phyloP scores from a whole-genome alignment of 495 filamentous ascomycete genomes.

The Pseudevernia furfuracea region DNA sequence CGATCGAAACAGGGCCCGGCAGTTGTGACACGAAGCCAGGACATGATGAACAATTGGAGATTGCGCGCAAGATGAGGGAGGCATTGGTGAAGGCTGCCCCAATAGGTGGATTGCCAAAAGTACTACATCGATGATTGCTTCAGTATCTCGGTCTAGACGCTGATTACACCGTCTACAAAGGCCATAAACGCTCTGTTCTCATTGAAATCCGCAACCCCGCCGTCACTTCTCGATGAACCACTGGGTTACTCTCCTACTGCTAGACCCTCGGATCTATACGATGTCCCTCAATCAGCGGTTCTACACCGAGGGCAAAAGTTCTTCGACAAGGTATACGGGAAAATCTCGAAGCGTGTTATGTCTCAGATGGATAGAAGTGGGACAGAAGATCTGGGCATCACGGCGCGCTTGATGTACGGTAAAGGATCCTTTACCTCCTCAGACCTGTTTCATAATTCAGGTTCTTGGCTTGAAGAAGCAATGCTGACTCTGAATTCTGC shows the following conservation, averaged over 20 bases:
- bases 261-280: slow-evolving; percentile 33
- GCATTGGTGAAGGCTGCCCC: slow-evolving; percentile 45
- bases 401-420: slow-evolving; percentile 47
- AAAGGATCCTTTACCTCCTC: no score
- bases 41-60: slow-evolving; percentile 36
- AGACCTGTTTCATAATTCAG: no score
- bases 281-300: slow-evolving; percentile 34
- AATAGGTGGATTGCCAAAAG: slow-evolving; percentile 48
- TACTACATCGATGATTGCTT: slow-evolving; percentile 20
- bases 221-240: slow-evolving; percentile 40
- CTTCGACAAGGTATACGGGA: slow-evolving; percentile 48
- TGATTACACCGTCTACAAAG: slow-evolving; percentile 26
- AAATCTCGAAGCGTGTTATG: slow-evolving; percentile 45
- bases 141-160: background rate
- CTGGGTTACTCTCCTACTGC: slow-evolving; percentile 35
- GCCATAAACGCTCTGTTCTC: slow-evolving; percentile 47
- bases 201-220: slow-evolving; percentile 41
- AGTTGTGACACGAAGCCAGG: slow-evolving; percentile 25
- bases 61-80: slow-evolving; percentile 46
- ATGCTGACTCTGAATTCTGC: no score
- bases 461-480: no score
- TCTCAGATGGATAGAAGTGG: slow-evolving; percentile 46
- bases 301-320: slow-evolving; percentile 42
- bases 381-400: slow-evolving; percentile 46
- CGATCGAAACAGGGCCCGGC: slow-evolving; percentile 27